Percentiles rank a stretch among this genome's conserved stretches.
Conservation (phyloP, 495 filamentous ascomycete genomes). For the Poronia punctata region DNA sequence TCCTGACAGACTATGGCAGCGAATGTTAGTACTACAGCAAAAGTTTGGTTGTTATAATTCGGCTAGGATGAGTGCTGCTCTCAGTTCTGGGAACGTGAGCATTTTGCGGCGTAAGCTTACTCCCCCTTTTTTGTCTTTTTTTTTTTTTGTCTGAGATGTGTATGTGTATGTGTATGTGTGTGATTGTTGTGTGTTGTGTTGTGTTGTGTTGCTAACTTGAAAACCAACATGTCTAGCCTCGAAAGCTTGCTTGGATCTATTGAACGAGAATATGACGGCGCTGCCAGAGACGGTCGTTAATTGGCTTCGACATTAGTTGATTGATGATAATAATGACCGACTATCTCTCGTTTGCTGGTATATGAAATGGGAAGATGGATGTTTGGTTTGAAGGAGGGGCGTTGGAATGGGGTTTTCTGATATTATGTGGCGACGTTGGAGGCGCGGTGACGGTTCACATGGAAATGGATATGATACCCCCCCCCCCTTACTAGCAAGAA, state of each 20-base stretch:
- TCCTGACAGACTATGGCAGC: conserved; percentile 33
- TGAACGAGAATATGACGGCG: conserved; percentile 37
- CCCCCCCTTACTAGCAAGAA: no score
- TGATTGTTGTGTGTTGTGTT: neutral
- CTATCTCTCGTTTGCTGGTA: neutral
- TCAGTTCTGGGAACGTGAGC: conserved; percentile 27
- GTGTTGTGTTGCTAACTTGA: neutral
- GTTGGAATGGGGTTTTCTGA: no score
- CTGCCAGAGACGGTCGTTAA: conserved; percentile 22
- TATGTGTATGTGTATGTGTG: neutral
- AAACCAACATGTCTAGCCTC: conserved; percentile 24
- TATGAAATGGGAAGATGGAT: no score
- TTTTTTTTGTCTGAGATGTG: neutral
- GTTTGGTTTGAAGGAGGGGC: no score
- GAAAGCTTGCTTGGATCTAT: conserved; percentile 33
- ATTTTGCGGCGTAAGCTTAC: conserved; percentile 32
- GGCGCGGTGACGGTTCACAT: neutral
- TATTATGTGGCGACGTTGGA: no score
- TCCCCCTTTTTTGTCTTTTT: neutral
- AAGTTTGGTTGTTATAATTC: conserved; percentile 41
- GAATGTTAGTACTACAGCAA: conserved; percentile 39
- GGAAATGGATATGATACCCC: neutral
- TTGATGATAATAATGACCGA: no score
- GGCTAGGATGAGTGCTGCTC: conserved; percentile 36
- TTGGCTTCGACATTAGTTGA: conserved; percentile 7